Conservation (phyloP, 208 protist species). For the Strigomonas culicis region DNA sequence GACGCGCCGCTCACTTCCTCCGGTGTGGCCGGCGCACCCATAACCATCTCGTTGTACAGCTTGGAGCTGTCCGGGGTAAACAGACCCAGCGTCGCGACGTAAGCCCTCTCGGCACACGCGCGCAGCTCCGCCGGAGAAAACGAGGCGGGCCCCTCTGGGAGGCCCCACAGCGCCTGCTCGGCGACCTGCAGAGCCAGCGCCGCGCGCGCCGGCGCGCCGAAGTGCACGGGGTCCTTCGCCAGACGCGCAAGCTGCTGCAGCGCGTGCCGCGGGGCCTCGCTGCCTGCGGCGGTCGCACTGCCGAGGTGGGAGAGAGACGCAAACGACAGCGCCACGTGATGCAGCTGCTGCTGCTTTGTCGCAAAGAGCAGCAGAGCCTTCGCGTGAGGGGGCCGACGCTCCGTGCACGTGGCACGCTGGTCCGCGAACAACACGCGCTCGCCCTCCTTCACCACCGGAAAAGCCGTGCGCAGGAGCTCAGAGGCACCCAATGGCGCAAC, state of each 20-base stretch:
- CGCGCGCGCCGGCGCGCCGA: background rate
- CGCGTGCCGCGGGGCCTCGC: background rate
- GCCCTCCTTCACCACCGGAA: background rate
- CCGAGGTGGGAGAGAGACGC: background rate
- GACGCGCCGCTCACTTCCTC: background rate
- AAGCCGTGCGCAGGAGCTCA: background rate
- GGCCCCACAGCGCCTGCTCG: background rate
- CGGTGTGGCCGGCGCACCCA: background rate
- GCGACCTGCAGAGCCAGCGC: background rate
- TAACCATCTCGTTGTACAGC: background rate
- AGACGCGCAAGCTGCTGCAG: background rate
- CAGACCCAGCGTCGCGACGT: background rate
- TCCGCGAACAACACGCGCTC: background rate
- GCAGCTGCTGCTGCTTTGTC: background rate
- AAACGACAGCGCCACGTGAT: background rate
- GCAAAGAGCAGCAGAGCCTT: background rate
- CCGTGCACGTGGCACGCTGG: background rate
- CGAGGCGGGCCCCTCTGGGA: background rate
- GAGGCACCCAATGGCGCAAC: background rate
- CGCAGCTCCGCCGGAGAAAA: background rate
- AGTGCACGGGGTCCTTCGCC: background rate
- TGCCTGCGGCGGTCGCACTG: background rate
- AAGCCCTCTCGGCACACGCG: background rate
- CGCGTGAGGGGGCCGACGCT: background rate
- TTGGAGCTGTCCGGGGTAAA: background rate